Conservation (phyloP, 176 grass and related monocot genomes). For the Oryza rufipogon region DNA sequence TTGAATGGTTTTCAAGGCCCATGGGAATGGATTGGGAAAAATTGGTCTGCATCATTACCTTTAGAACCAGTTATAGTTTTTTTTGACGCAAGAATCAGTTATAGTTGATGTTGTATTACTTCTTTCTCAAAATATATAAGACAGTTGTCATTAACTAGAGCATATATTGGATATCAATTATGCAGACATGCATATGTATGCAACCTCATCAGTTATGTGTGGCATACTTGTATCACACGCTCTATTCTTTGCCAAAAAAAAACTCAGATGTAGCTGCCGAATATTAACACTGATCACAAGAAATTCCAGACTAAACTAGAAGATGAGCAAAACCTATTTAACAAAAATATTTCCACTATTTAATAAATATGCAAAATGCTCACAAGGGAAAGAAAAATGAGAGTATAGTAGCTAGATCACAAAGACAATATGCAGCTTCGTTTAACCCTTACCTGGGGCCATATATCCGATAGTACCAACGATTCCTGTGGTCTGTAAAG, state of each 20-base stretch:
- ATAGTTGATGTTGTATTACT: background rate
- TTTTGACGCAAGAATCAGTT: background rate
- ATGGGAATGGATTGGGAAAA: background rate
- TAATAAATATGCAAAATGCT: background rate
- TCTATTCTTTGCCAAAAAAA: background rate
- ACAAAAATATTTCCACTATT: background rate
- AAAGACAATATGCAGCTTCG: background rate
- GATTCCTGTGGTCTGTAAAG: conserved; percentile 55
- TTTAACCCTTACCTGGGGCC: conserved; percentile 66
- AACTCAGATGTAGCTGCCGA: background rate
- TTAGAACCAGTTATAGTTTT: background rate
- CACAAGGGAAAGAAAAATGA: background rate
- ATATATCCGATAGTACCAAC: conserved; percentile 84
- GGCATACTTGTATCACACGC: background rate
- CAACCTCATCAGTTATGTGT: background rate
- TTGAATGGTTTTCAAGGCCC: background rate
- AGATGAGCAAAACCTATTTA: background rate
- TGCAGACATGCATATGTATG: background rate
- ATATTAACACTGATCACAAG: background rate
- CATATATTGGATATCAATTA: background rate
- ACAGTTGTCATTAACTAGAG: background rate
- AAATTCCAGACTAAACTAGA: background rate
- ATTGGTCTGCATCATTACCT: background rate
- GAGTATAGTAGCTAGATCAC: background rate
- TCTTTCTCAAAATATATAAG: background rate